A percentile compares a stretch with the other conserved stretches of the same genome.
phyloP scores from a whole-genome alignment of 345 rosid genomes.

The Acer negundo region DNA sequence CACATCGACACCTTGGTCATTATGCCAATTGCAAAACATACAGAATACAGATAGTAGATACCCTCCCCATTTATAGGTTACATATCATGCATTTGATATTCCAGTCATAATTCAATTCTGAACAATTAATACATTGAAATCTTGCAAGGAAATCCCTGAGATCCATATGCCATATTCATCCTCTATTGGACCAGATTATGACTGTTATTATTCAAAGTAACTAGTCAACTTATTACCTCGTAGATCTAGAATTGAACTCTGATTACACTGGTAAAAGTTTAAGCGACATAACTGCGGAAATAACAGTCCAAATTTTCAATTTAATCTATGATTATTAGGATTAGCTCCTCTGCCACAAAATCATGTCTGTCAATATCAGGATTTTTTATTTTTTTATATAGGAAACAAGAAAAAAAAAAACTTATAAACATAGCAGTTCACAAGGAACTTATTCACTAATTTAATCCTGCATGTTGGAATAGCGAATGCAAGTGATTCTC shows the following conservation, averaged over 20 bases:
- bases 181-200: neutral
- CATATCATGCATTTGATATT: neutral
- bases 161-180: neutral
- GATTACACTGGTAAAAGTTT: neutral
- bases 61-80: neutral
- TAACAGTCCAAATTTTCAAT: too few species aligned
- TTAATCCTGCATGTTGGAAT: neutral
- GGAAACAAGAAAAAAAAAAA: too few species aligned
- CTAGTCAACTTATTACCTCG: neutral
- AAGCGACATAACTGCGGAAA: neutral
- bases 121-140: neutral
- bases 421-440: too few species aligned
- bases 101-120: neutral
- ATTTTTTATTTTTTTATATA: too few species aligned
- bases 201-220: neutral
- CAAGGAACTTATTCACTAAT: neutral
- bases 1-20: neutral
- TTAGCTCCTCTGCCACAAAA: neutral
- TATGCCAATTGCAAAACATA: neutral
- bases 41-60: neutral
- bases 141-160: neutral
- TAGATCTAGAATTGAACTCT: neutral
- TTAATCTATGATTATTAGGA: neutral
- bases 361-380: neutral
- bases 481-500: neutral